Conservation (phyloP, 106 monocot species). For the Platanthera zijinensis region DNA sequence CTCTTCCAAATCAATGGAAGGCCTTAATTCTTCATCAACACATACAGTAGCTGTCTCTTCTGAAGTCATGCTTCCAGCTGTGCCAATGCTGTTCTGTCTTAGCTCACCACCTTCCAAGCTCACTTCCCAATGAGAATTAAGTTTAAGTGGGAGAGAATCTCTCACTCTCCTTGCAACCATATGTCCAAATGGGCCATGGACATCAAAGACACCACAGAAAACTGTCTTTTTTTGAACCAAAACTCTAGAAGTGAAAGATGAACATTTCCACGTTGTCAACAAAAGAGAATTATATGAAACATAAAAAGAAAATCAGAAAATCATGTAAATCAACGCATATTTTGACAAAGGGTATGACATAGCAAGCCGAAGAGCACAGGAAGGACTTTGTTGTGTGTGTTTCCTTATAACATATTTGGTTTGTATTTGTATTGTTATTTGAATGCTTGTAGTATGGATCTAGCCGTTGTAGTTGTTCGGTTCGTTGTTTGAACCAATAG, state of each 20-base stretch:
- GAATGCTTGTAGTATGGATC: too few species aligned
- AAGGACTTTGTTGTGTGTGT: background rate
- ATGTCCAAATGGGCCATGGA: slow-evolving; percentile 87
- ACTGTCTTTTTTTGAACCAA: slow-evolving; percentile 40
- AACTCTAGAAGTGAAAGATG: slow-evolving; percentile 40
- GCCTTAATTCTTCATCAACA: slow-evolving; percentile 5
- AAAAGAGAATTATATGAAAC: background rate
- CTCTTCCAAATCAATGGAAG: slow-evolving; percentile 21
- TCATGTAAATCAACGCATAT: background rate
- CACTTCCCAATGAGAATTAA: slow-evolving; percentile 48
- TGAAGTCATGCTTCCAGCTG: slow-evolving; percentile 36
- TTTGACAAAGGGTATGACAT: background rate
- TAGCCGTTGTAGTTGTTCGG: too few species aligned
- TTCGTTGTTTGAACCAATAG: too few species aligned
- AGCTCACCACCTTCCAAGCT: slow-evolving; percentile 7
- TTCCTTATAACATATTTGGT: too few species aligned
- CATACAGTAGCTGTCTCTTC: slow-evolving; percentile 36
- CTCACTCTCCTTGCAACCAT: slow-evolving; percentile 83
- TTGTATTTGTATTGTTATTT: too few species aligned
- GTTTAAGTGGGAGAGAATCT: slow-evolving; percentile 84
- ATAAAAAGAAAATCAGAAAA: background rate
- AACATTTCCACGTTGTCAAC: background rate
- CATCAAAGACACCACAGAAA: slow-evolving; percentile 98
- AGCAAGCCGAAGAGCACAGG: background rate
- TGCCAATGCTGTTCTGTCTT: slow-evolving; percentile 22